phyloP scores from a whole-genome alignment of 148 eudicot species.

The Vaccinium corymbosum region DNA sequence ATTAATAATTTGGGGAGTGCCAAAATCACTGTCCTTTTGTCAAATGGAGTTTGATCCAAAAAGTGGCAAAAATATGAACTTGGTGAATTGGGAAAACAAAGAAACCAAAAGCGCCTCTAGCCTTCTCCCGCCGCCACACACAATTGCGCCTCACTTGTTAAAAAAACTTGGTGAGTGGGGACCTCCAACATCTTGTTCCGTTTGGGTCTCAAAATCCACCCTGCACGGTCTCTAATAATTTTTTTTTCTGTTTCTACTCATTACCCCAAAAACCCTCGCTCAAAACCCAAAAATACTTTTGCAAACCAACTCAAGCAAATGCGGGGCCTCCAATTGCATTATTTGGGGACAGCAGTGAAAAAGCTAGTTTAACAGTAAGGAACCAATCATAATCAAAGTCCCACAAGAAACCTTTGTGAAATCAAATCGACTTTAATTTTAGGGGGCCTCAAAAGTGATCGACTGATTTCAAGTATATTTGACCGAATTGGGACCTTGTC shows the following conservation, averaged over 20 bases:
- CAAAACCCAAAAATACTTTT: background rate
- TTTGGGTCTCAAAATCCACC: no score
- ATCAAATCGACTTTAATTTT: background rate
- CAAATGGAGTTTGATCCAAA: background rate
- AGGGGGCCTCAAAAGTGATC: background rate
- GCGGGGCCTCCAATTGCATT: background rate
- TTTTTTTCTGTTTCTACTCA: no score
- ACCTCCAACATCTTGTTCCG: no score
- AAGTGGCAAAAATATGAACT: background rate
- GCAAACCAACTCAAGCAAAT: background rate
- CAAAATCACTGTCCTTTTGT: no score
- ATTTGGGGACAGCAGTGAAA: background rate
- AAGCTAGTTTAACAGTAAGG: background rate
- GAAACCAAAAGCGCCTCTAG: no score
- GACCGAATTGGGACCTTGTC: no score
- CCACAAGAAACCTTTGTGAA: background rate
- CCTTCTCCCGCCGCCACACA: no score
- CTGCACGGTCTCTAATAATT: no score
- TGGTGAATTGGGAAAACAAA: background rate
- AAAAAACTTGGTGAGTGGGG: no score
- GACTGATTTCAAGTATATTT: background rate
- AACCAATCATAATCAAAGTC: background rate
- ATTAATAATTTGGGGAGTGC: no score
- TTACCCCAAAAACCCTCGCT: no score
- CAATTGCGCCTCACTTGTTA: no score